Conservation (phyloP, 495 filamentous ascomycete genomes). For the Trichoderma parareesei region DNA sequence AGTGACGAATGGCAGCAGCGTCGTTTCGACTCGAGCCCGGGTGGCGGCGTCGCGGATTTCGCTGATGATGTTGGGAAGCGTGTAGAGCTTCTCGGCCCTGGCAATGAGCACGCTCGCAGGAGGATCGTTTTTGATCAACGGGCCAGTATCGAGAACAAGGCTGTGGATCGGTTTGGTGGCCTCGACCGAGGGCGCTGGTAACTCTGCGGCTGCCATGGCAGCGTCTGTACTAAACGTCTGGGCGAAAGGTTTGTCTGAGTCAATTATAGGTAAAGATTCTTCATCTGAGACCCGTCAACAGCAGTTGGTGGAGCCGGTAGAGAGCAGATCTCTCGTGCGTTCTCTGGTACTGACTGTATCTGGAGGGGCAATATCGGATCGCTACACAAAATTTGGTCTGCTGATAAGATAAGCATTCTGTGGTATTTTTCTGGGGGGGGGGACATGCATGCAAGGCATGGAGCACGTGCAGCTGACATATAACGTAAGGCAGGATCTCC, state of each 20-base stretch:
- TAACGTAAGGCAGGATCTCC: no score
- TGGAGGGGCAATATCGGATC: slow-evolving; percentile 1
- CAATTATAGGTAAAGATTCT: not conserved
- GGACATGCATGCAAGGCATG: not conserved
- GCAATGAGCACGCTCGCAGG: slow-evolving; percentile 66
- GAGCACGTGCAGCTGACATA: not conserved
- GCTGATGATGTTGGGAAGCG: slow-evolving; percentile 74
- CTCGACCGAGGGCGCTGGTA: slow-evolving; percentile 1
- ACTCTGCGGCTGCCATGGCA: slow-evolving; percentile 6
- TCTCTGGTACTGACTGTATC: not conserved
- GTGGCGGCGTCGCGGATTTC: slow-evolving; percentile 88
- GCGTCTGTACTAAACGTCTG: not conserved
- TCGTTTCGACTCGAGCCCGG: slow-evolving; percentile 68
- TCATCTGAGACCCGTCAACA: not conserved
- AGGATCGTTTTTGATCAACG: slow-evolving; percentile 84
- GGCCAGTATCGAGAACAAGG: slow-evolving; percentile 82
- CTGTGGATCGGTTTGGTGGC: slow-evolving; percentile 62
- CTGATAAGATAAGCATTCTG: slow-evolving; percentile 5
- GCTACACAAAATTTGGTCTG: slow-evolving; percentile 1
- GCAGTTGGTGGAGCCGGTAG: not conserved
- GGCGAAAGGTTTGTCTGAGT: not conserved
- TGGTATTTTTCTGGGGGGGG: not conserved
- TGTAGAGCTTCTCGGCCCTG: slow-evolving; percentile 70
- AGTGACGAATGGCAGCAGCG: slow-evolving; percentile 75
- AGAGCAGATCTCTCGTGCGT: no score